These are phyloP conservation scores for Tolypocladium nubicola DNA, from an alignment of 2,329 filamentous ascomycete genomes.

Conservation along the genomic window DNA sequence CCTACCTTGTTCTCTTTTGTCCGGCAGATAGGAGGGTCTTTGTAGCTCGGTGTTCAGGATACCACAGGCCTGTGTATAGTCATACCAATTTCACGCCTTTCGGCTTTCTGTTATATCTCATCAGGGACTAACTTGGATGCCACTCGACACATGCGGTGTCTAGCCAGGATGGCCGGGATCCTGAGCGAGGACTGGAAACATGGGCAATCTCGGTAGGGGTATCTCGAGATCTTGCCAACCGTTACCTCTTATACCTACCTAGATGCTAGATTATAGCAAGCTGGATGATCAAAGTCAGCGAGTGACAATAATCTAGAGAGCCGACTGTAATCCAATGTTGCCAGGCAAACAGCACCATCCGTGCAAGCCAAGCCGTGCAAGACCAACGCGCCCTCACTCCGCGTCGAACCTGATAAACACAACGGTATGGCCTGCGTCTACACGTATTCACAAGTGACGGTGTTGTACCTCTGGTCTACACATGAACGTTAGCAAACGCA, in stretches of 20 bases:
- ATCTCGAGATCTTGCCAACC: too few species aligned
- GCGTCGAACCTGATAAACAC: background rate
- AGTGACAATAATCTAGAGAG: too few species aligned
- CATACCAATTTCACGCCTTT: background rate
- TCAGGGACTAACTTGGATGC: background rate
- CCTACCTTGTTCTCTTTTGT: slow-evolving; percentile 5
- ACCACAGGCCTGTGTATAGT: slow-evolving; percentile 8
- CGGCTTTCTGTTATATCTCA: background rate
- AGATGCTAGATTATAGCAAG: background rate
- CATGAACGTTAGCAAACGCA: slow-evolving; percentile 8
- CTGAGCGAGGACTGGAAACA: too few species aligned
- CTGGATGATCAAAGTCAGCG: background rate
- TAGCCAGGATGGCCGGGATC: too few species aligned
- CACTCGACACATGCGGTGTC: background rate
- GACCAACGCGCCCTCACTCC: background rate
- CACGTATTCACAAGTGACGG: slow-evolving; percentile 32
- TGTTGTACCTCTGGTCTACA: slow-evolving; percentile 26
- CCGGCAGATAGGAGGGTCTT: background rate
- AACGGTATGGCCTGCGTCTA: slow-evolving; percentile 5
- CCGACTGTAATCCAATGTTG: background rate
- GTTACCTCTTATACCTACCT: too few species aligned
- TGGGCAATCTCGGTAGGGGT: too few species aligned
- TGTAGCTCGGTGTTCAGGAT: slow-evolving; percentile 26
- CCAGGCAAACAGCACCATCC: background rate
- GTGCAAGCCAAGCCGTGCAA: background rate